A percentile compares a stretch with the other conserved stretches of the same genome.
phyloP scores from a whole-genome alignment of 108 stramenopile species.

The Cyclostephanos tholiformis region DNA sequence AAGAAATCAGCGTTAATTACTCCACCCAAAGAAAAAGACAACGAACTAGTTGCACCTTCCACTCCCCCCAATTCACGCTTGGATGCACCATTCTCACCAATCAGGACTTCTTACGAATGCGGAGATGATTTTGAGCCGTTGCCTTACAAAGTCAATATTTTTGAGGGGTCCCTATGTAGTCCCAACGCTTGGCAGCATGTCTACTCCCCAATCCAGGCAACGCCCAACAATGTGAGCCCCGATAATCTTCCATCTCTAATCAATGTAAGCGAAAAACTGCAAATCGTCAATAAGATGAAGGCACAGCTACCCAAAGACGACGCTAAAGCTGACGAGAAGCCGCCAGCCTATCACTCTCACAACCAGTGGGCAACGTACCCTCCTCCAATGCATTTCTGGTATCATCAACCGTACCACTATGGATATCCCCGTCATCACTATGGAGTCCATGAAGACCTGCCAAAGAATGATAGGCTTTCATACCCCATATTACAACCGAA shows the following conservation, averaged over 20 bases:
- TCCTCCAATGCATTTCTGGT: conserved; percentile 12
- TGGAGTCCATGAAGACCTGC: background rate
- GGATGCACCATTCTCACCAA: background rate
- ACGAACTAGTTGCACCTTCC: conserved; percentile 6
- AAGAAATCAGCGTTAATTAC: conserved; percentile 23
- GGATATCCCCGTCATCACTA: conserved; percentile 16
- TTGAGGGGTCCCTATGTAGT: conserved; percentile 17
- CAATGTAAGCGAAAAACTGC: background rate
- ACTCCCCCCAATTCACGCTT: background rate
- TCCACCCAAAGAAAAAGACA: conserved; percentile 13
- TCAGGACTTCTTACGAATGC: background rate
- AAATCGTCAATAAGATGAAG: conserved; percentile 6
- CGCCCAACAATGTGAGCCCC: conserved; percentile 1
- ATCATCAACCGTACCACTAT: conserved; percentile 3
- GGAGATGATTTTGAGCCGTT: conserved; percentile 35
- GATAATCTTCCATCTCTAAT: background rate
- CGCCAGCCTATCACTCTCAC: conserved; percentile 8
- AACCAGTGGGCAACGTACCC: conserved; percentile 10
- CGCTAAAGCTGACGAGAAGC: conserved; percentile 1
- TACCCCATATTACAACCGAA: conserved; percentile 7
- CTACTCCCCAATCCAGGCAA: background rate
- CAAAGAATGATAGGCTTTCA: background rate
- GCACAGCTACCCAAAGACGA: conserved; percentile 6
- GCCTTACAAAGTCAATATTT: conserved; percentile 14
- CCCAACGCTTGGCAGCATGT: conserved; percentile 12